phyloP scores from a whole-genome alignment of 2,329 filamentous ascomycete species.

The Phyllosticta citrichinensis region DNA sequence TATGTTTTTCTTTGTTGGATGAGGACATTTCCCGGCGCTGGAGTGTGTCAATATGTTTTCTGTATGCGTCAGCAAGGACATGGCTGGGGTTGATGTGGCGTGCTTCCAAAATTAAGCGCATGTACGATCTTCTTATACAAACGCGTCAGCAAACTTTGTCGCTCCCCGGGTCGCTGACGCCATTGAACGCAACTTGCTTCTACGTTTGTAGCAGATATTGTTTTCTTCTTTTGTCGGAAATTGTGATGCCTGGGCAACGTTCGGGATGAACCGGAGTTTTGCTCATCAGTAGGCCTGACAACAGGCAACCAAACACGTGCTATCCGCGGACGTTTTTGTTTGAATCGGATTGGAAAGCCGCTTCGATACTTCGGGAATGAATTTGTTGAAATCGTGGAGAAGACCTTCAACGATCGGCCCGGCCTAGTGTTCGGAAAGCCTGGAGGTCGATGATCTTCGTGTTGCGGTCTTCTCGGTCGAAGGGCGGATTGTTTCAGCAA shows the following conservation, averaged over 20 bases:
- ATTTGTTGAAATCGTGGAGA: background rate
- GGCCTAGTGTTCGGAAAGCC: background rate
- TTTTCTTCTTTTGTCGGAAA: background rate
- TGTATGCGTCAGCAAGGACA: background rate
- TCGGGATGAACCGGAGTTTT: background rate
- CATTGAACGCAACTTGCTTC: background rate
- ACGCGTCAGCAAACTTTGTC: background rate
- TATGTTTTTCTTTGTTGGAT: background rate
- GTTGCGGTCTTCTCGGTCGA: background rate
- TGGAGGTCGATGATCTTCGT: background rate
- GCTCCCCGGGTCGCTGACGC: background rate
- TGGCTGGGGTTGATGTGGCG: background rate
- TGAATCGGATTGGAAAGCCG: background rate
- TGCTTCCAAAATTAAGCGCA: background rate
- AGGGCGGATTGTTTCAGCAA: background rate
- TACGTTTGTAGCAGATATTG: background rate
- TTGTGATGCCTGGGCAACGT: background rate
- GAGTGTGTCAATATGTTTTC: background rate
- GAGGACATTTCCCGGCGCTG: background rate
- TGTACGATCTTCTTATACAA: background rate
- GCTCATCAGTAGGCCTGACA: background rate
- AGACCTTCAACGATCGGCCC: background rate
- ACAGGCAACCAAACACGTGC: background rate
- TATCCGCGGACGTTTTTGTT: background rate
- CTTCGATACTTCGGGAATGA: background rate